phyloP scores from a whole-genome alignment of 805 yeast species.

The Yarrowia yakushimensis region DNA sequence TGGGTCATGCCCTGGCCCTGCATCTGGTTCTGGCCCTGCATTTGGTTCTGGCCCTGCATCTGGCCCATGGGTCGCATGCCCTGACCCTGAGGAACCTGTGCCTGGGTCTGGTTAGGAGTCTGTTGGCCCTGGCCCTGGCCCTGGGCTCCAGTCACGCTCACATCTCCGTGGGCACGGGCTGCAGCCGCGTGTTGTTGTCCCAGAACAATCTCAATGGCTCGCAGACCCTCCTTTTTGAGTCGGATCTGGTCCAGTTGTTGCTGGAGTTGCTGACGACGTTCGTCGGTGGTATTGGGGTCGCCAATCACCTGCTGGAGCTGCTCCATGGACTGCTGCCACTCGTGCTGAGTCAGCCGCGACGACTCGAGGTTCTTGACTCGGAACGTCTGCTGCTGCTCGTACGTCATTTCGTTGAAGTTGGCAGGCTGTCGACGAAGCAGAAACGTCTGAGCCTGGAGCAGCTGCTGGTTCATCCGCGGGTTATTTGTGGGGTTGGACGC shows the following conservation, averaged over 20 bases:
- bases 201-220: conserved; percentile 6
- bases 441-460: conserved; percentile 15
- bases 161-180: conserved; percentile 6
- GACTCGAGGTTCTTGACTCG: conserved; percentile 18
- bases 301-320: conserved; percentile 8
- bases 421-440: conserved; percentile 13
- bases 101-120: background rate
- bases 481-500: background rate
- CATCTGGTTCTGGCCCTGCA: background rate
- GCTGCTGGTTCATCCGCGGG: conserved; percentile 24
- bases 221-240: conserved; percentile 13
- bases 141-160: conserved; percentile 12
- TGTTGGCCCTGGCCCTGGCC: conserved; percentile 1
- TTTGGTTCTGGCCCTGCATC: background rate
- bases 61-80: conserved; percentile 10
- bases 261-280: conserved; percentile 12
- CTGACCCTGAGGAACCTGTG: background rate
- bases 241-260: conserved; percentile 1
- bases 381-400: conserved; percentile 20
- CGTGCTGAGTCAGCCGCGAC: conserved; percentile 12
- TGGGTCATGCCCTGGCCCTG: conserved; percentile 22
- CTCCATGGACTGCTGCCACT: conserved; percentile 16
- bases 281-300: background rate
- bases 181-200: conserved; percentile 22
- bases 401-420: conserved; percentile 17